Base-by-base conservation (phyloP, 352 stramenopile species). In the Phytophthora parvispora region DNA sequence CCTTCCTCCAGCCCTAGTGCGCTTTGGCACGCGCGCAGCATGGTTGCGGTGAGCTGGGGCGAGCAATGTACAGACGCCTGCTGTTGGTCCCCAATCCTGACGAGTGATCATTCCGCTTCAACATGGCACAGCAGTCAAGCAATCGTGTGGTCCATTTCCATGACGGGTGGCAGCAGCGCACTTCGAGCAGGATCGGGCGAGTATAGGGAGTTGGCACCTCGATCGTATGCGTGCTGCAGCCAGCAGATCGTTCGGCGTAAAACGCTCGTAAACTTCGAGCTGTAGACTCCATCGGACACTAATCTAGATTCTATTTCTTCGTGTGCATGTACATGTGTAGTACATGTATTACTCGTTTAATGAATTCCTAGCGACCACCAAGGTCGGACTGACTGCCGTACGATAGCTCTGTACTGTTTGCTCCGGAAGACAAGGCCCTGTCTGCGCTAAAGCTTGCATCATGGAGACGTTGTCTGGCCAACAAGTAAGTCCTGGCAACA, bases 61-160 rank as follows among this genome's bases (percentile, higher is more conserved):
- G n/a, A n/a, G n/a, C n/a, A n/a, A 64, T 5, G n/a, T 56, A 28
- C 52, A 52, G 52, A 59, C 40, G 10, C 60, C 60, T 60, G 50
- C 40, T 67, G 49, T 22, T 61, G 18, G 10, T 34, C 8, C 25
- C 42, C 54, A 55, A 70, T 65, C 63, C 63, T 69, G 52, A 47
- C 54, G 63, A 54, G 63, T 50, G 34, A 38, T 71, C 63, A 43
- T 60, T 63, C 16, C 42, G 42, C 42, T 49, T 49, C 42, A 49
- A 49, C 42, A 28, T 49, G 20, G 8, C 29, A 18, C 29, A 50
- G 22, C 24, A 43, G 22, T 43, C 54, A 50, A 5, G 15, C 34
- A 40, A 40, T 12, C 34, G n/a, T n/a, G n/a, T n/a, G n/a, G n/a
- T n/a, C n/a, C n/a, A n/a, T n/a, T n/a, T n/a, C n/a, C n/a, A n/a